Evolutionary conservation across 2,329 filamentous ascomycete genomes (phyloP), one percentile per base, ranked within the genome.

Genomic region (Sordariomycetes sp.): DNA sequence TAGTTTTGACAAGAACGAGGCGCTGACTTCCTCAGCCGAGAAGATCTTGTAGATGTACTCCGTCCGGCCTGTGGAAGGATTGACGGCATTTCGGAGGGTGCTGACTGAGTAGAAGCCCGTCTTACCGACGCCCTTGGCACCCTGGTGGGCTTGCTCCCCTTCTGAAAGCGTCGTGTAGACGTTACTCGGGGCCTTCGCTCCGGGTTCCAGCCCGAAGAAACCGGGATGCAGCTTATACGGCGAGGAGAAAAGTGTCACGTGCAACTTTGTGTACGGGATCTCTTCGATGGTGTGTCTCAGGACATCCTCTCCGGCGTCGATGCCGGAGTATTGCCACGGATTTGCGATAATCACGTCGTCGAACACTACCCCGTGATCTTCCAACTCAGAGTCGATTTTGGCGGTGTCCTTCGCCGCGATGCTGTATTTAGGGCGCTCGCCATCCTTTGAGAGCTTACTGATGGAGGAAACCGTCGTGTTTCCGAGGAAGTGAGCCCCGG

Each of bases 181-280:
- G 15, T 75, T 77, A 39, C 75, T 76, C 0, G 92, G 92, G 0
- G 82, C 74, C 12, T 63, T 54, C 20, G 64, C 58, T n/a, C 59
- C 68, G 0, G 68, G 53, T 3, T 65, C 49, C 2, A 93, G 66
- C 36, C 75, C 74, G 64, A 96, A 96, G 51, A 78, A 87, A 3
- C 55, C 55, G 0, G 82, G 71, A 15, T 74, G 79, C n/a, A 94
- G 70, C n/a, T 62, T 68, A 45, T 79, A 74, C 0, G 85, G 78
- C 0, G 86, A 85, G 0, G 88, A 70, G 48, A 98, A 90, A 1
- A 96, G 73, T 0, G 90, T 96, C 34, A 95, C 90, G 49, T 96
- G 82, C 1, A 96, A 70, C 31, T 74, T 72, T 3, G 86, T 84
- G 53, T 95, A 98, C 0, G 86, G 83, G n/a, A 95, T 79, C 30